Conservation (phyloP, 2,329 filamentous ascomycete species). For the Microcyclospora pomicola region DNA sequence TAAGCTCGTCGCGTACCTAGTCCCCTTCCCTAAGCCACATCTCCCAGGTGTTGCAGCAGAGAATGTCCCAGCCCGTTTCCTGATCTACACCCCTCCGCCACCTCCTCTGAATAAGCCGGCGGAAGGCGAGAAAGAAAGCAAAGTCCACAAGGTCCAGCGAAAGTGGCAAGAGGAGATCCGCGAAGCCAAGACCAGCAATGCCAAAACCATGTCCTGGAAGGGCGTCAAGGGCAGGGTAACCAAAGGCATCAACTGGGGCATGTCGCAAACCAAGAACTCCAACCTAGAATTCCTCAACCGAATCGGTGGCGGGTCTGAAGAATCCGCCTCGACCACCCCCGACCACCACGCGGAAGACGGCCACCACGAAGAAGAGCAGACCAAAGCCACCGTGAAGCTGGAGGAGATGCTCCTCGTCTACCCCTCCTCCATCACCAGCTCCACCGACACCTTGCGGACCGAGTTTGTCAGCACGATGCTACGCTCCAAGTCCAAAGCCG, state of each 20-base stretch:
- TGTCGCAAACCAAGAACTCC: slow-evolving; percentile 27
- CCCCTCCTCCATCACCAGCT: slow-evolving; percentile 19
- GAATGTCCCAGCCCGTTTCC: slow-evolving; percentile 26
- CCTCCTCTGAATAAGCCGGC: slow-evolving; percentile 27
- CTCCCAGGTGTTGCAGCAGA: slow-evolving; percentile 21
- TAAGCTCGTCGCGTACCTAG: slow-evolving; percentile 29
- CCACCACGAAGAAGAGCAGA: slow-evolving; percentile 18
- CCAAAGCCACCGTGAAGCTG: slow-evolving; percentile 24
- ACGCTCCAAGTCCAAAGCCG: slow-evolving; percentile 28
- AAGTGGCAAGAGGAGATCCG: slow-evolving; percentile 35
- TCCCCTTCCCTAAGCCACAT: slow-evolving; percentile 31
- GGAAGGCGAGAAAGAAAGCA: slow-evolving; percentile 29
- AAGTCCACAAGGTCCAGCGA: slow-evolving; percentile 30
- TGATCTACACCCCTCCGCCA: slow-evolving; percentile 33
- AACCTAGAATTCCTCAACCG: slow-evolving; percentile 33
- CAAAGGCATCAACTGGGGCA: slow-evolving; percentile 27
- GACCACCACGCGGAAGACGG: slow-evolving; percentile 20
- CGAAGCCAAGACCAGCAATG: slow-evolving; percentile 27
- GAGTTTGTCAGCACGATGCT: slow-evolving; percentile 31
- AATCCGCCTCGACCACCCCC: slow-evolving; percentile 5
- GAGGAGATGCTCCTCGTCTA: slow-evolving; percentile 31
- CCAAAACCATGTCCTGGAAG: slow-evolving; percentile 29
- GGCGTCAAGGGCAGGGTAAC: slow-evolving; percentile 30
- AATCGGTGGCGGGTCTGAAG: slow-evolving; percentile 15
- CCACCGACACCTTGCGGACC: slow-evolving; percentile 22